These are phyloP conservation scores for Pyrenochaeta sp. DNA, from an alignment of 2,329 filamentous ascomycete genomes.

Conservation along the genomic window DNA sequence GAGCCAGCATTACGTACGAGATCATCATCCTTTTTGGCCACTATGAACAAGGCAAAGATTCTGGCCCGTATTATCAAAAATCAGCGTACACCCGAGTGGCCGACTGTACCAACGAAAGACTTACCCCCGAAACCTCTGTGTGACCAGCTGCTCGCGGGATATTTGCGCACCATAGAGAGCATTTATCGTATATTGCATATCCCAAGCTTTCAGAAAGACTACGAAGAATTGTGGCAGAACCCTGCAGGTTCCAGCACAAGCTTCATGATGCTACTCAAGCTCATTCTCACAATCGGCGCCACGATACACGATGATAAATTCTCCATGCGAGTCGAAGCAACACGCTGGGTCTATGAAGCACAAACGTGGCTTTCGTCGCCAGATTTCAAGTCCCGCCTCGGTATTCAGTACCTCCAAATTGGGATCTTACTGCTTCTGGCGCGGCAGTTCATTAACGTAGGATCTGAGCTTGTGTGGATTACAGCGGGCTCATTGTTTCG, in stretches of 20 bases:
- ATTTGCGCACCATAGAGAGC: conserved; percentile 58
- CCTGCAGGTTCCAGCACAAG: conserved; percentile 40
- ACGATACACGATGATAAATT: conserved; percentile 60
- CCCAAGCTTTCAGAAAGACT: conserved; percentile 58
- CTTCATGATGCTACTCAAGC: conserved; percentile 65
- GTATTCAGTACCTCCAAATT: conserved; percentile 60
- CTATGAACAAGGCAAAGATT: conserved; percentile 61
- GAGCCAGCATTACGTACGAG: conserved; percentile 52
- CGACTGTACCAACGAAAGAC: conserved; percentile 48
- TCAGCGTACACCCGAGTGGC: conserved; percentile 58
- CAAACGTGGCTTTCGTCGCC: conserved; percentile 64
- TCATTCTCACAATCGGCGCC: conserved; percentile 66
- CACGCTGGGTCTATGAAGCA: conserved; percentile 66
- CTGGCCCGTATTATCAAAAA: conserved; percentile 63
- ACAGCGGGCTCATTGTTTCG: conserved; percentile 48
- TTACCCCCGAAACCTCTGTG: conserved; percentile 58
- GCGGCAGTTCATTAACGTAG: conserved; percentile 44
- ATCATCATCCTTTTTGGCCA: conserved; percentile 43
- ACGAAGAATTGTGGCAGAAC: conserved; percentile 59
- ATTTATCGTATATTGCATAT: conserved; percentile 61
- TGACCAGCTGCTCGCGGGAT: conserved; percentile 59
- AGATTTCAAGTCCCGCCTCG: conserved; percentile 60
- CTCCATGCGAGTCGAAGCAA: conserved; percentile 58
- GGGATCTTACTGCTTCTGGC: conserved; percentile 49
- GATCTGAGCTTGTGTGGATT: conserved; percentile 48